Evolutionary conservation across 768 basidiomycete genomes (phyloP).

Genomic region (Agaricus sinodeliciosus): DNA sequence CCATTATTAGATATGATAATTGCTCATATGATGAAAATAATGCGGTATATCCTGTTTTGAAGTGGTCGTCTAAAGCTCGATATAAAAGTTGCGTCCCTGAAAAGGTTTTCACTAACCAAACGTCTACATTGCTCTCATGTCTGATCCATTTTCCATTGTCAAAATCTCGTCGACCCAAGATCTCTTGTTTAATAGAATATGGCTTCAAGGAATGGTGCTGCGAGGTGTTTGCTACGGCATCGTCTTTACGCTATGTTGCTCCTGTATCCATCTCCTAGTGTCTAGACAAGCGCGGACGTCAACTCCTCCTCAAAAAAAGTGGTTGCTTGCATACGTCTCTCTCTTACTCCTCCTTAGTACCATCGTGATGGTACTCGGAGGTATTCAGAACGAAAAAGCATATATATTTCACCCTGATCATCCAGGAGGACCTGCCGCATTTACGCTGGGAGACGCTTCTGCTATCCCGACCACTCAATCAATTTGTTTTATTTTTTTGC

Average conservation of each 20-base stretch:
- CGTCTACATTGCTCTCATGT: not conserved
- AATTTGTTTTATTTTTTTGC: not conserved
- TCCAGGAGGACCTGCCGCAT: not conserved
- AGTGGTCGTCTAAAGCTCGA: no score
- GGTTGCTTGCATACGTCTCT: not conserved
- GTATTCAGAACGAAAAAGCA: not conserved
- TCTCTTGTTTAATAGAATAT: not conserved
- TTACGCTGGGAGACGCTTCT: not conserved
- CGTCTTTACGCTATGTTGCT: not conserved
- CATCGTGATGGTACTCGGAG: not conserved
- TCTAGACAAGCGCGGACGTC: not conserved
- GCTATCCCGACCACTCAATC: not conserved
- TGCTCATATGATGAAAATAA: no score
- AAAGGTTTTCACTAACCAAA: not conserved
- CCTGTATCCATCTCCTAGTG: not conserved
- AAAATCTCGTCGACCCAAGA: not conserved
- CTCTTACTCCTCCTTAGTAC: not conserved
- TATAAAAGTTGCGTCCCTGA: not conserved
- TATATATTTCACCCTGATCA: not conserved
- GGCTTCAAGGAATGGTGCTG: slow-evolving; percentile 1
- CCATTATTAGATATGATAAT: no score
- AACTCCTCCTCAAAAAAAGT: no score
- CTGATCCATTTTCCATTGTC: not conserved
- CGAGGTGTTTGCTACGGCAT: not conserved
- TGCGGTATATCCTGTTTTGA: no score